phyloP scores from a whole-genome alignment of 2,329 filamentous ascomycete genomes.

The Neocatenulostroma microsporum region DNA sequence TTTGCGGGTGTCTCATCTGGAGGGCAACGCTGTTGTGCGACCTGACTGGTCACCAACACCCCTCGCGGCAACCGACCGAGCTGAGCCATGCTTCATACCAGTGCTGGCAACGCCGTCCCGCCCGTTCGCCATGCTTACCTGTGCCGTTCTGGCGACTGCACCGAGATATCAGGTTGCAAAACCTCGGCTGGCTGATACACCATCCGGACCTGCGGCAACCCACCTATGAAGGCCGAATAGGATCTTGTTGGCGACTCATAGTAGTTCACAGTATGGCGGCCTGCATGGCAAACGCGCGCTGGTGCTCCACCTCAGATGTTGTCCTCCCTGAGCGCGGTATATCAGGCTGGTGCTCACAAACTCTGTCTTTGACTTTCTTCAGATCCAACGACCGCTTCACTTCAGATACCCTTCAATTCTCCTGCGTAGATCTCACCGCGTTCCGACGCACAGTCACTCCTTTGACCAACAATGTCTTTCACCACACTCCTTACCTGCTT shows the following conservation, averaged over 20 bases:
- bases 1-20: not conserved
- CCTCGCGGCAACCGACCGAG: no score
- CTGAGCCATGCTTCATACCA: not conserved
- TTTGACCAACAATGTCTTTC: conserved; percentile 9
- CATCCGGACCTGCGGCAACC: not conserved
- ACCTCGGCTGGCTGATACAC: not conserved
- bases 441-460: conserved; percentile 9
- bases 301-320: not conserved
- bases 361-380: conserved; percentile 1
- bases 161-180: not conserved
- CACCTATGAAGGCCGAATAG: no score
- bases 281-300: not conserved
- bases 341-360: no score
- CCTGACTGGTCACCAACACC: not conserved
- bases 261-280: not conserved
- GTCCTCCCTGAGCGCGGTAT: no score
- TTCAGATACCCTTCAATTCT: no score
- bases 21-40: not conserved
- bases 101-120: not conserved
- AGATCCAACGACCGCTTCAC: no score
- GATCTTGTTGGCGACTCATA: not conserved
- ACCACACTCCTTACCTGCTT: conserved; percentile 9
- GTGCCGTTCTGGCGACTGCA: not conserved
- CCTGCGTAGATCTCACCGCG: no score
- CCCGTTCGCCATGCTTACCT: not conserved